A percentile compares a stretch with the other conserved stretches of the same genome.
Evolutionary conservation across 176 grass and related monocot species (phyloP).

Genomic region (Oryza longistaminata): DNA sequence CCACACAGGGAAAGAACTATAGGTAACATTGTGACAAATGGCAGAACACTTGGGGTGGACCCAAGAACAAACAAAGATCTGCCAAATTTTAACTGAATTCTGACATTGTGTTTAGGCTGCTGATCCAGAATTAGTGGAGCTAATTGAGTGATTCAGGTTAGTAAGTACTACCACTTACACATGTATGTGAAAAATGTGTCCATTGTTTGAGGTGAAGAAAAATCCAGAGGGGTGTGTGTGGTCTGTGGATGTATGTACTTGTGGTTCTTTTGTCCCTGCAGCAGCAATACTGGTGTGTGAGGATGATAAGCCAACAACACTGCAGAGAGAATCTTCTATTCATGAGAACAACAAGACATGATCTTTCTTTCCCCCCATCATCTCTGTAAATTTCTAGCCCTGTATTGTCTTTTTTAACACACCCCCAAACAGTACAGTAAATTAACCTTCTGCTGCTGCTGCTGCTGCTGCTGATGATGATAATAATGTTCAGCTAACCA

Average conservation of each 20-base stretch:
- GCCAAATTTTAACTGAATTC: constrained; percentile 14
- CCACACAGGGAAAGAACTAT: background rate
- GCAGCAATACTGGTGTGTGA: background rate
- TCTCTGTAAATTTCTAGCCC: constrained; percentile 8
- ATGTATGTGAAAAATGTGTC: background rate
- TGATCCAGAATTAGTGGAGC: background rate
- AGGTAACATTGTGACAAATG: background rate
- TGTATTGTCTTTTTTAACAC: background rate
- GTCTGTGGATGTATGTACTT: constrained; percentile 20
- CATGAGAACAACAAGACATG: constrained; percentile 42
- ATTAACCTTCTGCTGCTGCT: too few species aligned
- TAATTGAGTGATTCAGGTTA: constrained; percentile 11
- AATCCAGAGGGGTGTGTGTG: background rate
- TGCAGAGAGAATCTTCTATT: constrained; percentile 50
- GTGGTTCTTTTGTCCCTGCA: constrained; percentile 43
- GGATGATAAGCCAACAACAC: constrained; percentile 11
- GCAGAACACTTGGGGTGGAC: background rate
- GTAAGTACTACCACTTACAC: background rate
- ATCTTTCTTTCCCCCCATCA: background rate
- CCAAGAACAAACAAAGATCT: background rate
- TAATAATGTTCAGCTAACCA: background rate
- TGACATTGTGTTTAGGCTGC: background rate
- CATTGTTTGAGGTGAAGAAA: background rate
- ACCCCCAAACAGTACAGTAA: background rate
- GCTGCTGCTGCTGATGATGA: too few species aligned